Evolutionary conservation across 306 rosid species (phyloP).

Genomic region (Sechiopsis laciniata): DNA sequence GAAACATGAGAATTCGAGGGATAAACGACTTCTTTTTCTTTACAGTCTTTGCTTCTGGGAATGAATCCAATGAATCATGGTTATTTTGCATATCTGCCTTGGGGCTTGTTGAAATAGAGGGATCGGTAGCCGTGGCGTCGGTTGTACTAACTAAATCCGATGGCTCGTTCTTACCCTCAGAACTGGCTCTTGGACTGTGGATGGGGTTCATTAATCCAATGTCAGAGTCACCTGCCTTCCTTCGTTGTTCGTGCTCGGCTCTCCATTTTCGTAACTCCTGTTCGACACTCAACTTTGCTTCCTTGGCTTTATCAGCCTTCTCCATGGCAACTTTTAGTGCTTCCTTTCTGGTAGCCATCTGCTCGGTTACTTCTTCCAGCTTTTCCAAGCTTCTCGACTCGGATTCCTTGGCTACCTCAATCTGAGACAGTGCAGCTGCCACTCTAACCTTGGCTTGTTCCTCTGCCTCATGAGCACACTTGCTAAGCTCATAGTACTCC

Average conservation of each 20-base stretch:
- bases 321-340: conserved; percentile 70
- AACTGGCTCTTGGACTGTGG: conserved; percentile 62
- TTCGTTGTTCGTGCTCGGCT: conserved; percentile 74
- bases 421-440: conserved; percentile 61
- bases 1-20: conserved; percentile 85
- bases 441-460: conserved; percentile 71
- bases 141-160: conserved; percentile 28
- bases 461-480: conserved; percentile 88
- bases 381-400: conserved; percentile 69
- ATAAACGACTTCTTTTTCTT: conserved; percentile 71
- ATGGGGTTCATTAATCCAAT: conserved; percentile 40
- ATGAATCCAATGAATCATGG: conserved; percentile 35
- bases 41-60: conserved; percentile 49
- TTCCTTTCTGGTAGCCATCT: conserved; percentile 70
- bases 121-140: conserved; percentile 24
- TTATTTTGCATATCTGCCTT: conserved; percentile 28
- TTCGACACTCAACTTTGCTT: conserved; percentile 90
- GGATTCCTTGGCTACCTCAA: conserved; percentile 71
- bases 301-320: conserved; percentile 92
- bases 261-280: conserved; percentile 95
- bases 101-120: conserved; percentile 37
- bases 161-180: conserved; percentile 53
- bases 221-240: conserved; percentile 61
- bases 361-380: conserved; percentile 68
- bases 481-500: conserved; percentile 95